Base-by-base conservation (phyloP, 345 rosid species). In the Chamaenerion angustifolium region DNA sequence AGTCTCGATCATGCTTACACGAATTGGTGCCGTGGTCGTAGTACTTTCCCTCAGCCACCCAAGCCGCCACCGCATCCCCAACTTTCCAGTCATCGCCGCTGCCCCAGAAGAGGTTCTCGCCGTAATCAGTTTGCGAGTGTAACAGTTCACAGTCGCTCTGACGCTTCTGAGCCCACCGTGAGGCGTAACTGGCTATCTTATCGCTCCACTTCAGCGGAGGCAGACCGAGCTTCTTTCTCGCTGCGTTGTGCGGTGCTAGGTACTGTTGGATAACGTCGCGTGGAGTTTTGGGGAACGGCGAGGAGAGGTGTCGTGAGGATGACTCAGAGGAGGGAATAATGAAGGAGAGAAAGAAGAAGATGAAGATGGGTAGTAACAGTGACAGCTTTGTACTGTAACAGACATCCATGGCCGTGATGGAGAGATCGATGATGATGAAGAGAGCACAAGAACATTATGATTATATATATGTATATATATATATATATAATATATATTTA, bases 161-260 rank as follows among this genome's bases (percentile, higher is more conserved):
- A 5, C 37, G 37, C 37, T 31, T 31, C 37, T 31, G 37, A 8
- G 37, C 37, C 37, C 37, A 31, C 37, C 37, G 10, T 8, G 37
- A 5, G 37, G 37, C 37, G 37, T 31, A 31, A 31, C 37, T 8
- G 10, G 37, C 37, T 4, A 31, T 31, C 37, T 31, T 31, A 7
- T 31, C 37, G 37, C 37, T 31, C 88, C 88, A 78, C 58, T 60
- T 66, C 2, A 84, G 71, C 15, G 78, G 76, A 17, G 71, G 80
- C 51, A 81, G 71, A 8, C 74, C 72, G 1, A 73, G 65, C 54
- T 63, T 68, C 40, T 72, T 62, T 58, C 89, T 48, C 19, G 64
- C 58, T 0, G 3, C 23, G 61, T 81, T 81, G 67, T 76, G 83
- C 10, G 81, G 76, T 12, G 11, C 48, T 8, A 76, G 58, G 62